These are phyloP conservation scores for Fusarium agapanthi DNA, from an alignment of 2,329 filamentous ascomycete species.

Conservation along the genomic window DNA sequence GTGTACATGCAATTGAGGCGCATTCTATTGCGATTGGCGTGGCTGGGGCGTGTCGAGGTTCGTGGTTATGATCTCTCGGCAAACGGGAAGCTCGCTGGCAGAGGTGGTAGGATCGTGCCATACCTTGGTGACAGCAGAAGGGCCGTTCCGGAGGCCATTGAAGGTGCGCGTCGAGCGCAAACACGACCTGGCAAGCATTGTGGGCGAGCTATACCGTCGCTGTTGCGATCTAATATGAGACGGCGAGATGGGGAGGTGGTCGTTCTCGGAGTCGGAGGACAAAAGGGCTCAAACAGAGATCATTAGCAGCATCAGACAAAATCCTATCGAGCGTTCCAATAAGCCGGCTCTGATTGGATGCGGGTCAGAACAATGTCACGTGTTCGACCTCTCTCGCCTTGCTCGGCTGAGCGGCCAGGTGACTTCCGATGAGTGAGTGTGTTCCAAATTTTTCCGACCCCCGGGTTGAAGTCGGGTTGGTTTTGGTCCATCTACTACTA, in stretches of 20 bases:
- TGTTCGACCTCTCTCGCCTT: slow-evolving; percentile 35
- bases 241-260: slow-evolving; percentile 48
- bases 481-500: neutral
- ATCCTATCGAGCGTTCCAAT: slow-evolving; percentile 54
- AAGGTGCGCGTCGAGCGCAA: slow-evolving; percentile 88
- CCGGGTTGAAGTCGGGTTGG: slow-evolving; percentile 29
- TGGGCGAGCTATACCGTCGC: slow-evolving; percentile 58
- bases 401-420: slow-evolving; percentile 36
- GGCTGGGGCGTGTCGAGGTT: slow-evolving; percentile 33
- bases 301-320: slow-evolving; percentile 51
- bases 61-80: slow-evolving; percentile 48
- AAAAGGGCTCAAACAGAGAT: slow-evolving; percentile 52
- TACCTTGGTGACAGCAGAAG: slow-evolving; percentile 79
- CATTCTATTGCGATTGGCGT: slow-evolving; percentile 44
- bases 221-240: slow-evolving; percentile 49
- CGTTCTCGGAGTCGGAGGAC: slow-evolving; percentile 51
- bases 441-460: slow-evolving; percentile 35
- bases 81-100: slow-evolving; percentile 41
- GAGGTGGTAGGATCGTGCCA: slow-evolving; percentile 53
- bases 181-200: slow-evolving; percentile 93
- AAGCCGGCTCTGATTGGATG: slow-evolving; percentile 53
- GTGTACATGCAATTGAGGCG: slow-evolving; percentile 27
- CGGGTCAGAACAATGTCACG: slow-evolving; percentile 48
- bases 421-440: slow-evolving; percentile 3
- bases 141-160: slow-evolving; percentile 78